Percentiles rank a stretch among this genome's conserved stretches.
phyloP scores from a whole-genome alignment of 768 basidiomycete species.

The Leccinum barrowsii region DNA sequence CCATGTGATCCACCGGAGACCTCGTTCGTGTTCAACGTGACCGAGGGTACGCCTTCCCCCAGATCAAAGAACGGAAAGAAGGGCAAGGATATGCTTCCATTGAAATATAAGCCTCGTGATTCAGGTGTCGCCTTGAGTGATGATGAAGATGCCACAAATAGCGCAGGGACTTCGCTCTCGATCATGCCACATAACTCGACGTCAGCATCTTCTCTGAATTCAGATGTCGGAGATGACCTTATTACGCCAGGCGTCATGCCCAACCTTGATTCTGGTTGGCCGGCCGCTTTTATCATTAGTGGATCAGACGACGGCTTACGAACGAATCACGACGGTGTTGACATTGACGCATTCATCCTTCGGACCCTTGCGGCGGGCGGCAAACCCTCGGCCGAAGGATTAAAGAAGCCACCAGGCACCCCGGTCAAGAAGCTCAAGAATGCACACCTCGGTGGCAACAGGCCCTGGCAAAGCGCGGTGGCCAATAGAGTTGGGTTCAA shows the following conservation, averaged over 20 bases:
- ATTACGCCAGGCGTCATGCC: constrained; percentile 65
- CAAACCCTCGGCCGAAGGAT: constrained; percentile 41
- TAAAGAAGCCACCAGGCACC: constrained; percentile 72
- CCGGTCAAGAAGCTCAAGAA: constrained; percentile 76
- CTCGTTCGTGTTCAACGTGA: constrained; percentile 57
- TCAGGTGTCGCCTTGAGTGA: constrained; percentile 63
- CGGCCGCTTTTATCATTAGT: constrained; percentile 38
- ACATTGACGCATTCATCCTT: constrained; percentile 70
- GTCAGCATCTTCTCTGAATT: constrained; percentile 58
- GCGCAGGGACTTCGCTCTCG: constrained; percentile 21
- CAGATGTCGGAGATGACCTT: constrained; percentile 60
- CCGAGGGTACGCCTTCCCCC: constrained; percentile 56
- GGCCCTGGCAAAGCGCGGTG: constrained; percentile 82
- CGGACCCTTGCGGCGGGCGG: constrained; percentile 60
- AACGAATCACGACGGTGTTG: constrained; percentile 28
- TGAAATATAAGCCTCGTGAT: constrained; percentile 71
- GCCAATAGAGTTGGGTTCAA: constrained; percentile 59
- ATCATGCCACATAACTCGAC: constrained; percentile 57
- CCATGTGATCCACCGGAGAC: constrained; percentile 40
- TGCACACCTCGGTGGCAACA: constrained; percentile 49
- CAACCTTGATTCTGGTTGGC: constrained; percentile 60
- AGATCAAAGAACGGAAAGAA: constrained; percentile 33
- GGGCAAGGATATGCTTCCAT: constrained; percentile 40
- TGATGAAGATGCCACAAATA: constrained; percentile 41
- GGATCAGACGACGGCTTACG: constrained; percentile 39